A percentile compares a stretch with the other conserved stretches of the same genome.
Conservation (phyloP, 225 moss, liverwort and hornwort species). For the Anthoceros angustus region DNA sequence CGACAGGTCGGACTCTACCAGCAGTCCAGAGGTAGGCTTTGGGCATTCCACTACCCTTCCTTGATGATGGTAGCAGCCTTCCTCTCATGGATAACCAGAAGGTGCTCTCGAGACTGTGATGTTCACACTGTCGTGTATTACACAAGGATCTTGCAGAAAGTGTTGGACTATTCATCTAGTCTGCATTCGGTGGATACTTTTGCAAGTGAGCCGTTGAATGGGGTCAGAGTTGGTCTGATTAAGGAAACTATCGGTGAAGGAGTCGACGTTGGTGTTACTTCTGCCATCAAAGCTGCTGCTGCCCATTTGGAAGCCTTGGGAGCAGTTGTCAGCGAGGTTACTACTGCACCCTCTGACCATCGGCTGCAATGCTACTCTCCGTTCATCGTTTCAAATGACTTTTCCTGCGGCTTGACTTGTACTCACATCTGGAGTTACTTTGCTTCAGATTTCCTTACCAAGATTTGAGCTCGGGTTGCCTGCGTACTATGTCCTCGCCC, state of each 20-base stretch:
- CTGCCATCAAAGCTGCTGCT: conserved; percentile 48
- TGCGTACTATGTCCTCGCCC: conserved; percentile 76
- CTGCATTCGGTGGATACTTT: conserved; percentile 33
- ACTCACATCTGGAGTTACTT: not conserved
- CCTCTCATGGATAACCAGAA: not conserved
- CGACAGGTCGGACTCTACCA: conserved; percentile 66
- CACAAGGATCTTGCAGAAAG: conserved; percentile 23
- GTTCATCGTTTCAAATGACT: not conserved
- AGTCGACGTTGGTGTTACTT: conserved; percentile 52
- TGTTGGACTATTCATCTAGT: conserved; percentile 42
- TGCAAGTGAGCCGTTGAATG: conserved; percentile 54
- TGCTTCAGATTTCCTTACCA: conserved; percentile 41
- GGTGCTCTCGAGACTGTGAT: not conserved
- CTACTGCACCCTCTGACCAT: not conserved
- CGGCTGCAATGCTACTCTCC: not conserved
- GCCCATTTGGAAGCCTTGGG: conserved; percentile 68
- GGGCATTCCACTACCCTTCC: not conserved
- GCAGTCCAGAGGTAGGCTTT: conserved; percentile 33
- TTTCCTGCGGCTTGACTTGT: not conserved
- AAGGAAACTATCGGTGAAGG: conserved; percentile 60
- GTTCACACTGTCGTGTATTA: not conserved
- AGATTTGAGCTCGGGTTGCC: conserved; percentile 66
- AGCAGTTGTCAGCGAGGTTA: conserved; percentile 55
- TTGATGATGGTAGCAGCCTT: not conserved
- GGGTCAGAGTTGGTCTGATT: conserved; percentile 65